Conservation (phyloP, 371 early-diverging fungal genomes). For the Rhizomucor pusillus region DNA sequence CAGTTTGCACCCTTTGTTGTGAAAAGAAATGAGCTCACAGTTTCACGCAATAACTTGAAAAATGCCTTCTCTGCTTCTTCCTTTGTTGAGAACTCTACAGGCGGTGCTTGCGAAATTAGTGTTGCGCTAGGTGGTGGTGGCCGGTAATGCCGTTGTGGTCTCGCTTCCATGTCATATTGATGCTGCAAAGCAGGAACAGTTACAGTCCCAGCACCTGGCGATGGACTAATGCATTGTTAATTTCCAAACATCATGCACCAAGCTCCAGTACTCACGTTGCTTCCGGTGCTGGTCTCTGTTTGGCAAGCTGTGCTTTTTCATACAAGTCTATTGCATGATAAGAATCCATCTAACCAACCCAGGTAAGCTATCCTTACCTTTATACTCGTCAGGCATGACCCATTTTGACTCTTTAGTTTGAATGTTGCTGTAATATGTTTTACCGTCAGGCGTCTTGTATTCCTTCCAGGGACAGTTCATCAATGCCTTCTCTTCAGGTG, state of each 20-base stretch:
- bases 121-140: constrained; percentile 21
- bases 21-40: constrained; percentile 36
- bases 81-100: constrained; percentile 64
- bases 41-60: constrained; percentile 64
- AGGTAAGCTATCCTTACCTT: constrained; percentile 33
- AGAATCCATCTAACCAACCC: neutral
- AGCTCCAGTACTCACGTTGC: constrained; percentile 13
- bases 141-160: constrained; percentile 5
- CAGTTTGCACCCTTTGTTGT: constrained; percentile 57
- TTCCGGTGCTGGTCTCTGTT: constrained; percentile 25
- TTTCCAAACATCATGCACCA: neutral
- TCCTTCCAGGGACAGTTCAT: constrained; percentile 83
- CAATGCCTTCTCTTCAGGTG: constrained; percentile 76
- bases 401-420: constrained; percentile 83
- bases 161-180: constrained; percentile 13
- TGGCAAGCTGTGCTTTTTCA: constrained; percentile 40
- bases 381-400: constrained; percentile 81
- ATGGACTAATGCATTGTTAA: neutral
- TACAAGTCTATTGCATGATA: constrained; percentile 22
- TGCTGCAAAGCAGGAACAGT: neutral
- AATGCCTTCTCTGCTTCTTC: constrained; percentile 90
- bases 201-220: neutral
- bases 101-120: constrained; percentile 18
- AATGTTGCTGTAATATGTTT: constrained; percentile 87
- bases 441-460: constrained; percentile 78